These are phyloP conservation scores for Leucocoprinus birnbaumii DNA, from an alignment of 768 basidiomycete genomes.

Conservation along the genomic window DNA sequence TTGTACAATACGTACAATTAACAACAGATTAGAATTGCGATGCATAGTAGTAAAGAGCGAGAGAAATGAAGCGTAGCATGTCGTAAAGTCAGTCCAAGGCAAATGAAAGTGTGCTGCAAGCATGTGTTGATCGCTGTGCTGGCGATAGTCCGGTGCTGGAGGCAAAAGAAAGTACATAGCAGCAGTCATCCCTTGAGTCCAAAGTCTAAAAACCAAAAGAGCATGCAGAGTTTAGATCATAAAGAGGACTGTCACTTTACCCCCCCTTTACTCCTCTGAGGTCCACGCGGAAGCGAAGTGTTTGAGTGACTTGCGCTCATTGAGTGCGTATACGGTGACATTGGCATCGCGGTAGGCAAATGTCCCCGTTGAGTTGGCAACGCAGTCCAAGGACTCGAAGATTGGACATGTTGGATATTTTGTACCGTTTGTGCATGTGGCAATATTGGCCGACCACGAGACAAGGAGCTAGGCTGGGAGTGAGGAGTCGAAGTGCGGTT, in stretches of 20 bases:
- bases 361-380: conserved; percentile 32
- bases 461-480: conserved; percentile 18
- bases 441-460: conserved; percentile 24
- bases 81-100: conserved; percentile 1
- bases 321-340: conserved; percentile 14
- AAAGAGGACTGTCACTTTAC: background rate
- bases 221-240: background rate
- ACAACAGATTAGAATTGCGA: conserved; percentile 4
- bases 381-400: conserved; percentile 41
- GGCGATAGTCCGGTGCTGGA: background rate
- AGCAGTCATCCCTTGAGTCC: conserved; percentile 2
- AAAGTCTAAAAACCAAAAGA: background rate
- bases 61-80: conserved; percentile 2
- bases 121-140: background rate
- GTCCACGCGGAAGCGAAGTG: background rate
- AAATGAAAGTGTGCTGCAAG: background rate
- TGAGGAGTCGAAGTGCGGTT: conserved; percentile 13
- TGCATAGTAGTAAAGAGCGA: background rate
- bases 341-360: conserved; percentile 25
- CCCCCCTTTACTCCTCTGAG: background rate
- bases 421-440: conserved; percentile 16
- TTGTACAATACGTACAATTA: conserved; percentile 14
- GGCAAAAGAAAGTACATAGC: background rate
- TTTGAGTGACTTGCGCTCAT: background rate
- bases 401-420: conserved; percentile 22